phyloP scores from a whole-genome alignment of 371 early-diverging fungal species.

The Actinomortierella ambigua region DNA sequence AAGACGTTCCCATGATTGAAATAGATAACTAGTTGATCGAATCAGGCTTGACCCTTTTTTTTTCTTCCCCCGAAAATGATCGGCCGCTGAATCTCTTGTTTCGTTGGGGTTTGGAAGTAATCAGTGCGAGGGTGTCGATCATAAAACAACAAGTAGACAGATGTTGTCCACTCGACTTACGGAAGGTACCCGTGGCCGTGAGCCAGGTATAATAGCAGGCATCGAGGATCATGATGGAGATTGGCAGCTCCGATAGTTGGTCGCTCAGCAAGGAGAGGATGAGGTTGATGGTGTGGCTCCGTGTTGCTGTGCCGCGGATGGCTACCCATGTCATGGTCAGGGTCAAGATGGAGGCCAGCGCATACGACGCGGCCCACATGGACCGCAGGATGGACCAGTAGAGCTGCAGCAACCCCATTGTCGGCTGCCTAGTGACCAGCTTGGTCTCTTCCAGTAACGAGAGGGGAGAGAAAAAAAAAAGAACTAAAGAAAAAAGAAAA shows the following conservation, averaged over 20 bases:
- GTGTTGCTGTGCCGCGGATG: constrained; percentile 14
- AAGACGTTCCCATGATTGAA: too few species aligned
- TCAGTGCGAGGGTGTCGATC: neutral
- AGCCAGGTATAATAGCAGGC: constrained; percentile 21
- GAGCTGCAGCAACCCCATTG: neutral
- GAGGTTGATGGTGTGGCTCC: constrained; percentile 14
- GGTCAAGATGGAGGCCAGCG: constrained; percentile 7
- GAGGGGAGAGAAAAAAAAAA: too few species aligned
- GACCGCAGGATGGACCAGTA: constrained; percentile 11
- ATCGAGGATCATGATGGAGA: constrained; percentile 14
- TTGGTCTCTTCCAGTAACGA: too few species aligned
- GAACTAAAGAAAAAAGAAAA: too few species aligned
- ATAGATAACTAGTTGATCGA: too few species aligned
- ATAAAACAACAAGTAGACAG: neutral
- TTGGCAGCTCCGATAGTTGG: constrained; percentile 30
- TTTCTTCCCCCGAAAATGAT: too few species aligned
- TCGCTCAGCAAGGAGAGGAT: constrained; percentile 16
- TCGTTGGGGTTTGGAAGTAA: neutral
- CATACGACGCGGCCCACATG: constrained; percentile 24
- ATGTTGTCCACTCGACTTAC: constrained; percentile 11
- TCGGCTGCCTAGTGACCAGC: too few species aligned
- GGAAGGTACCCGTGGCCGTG: constrained; percentile 23
- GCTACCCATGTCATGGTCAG: constrained; percentile 16
- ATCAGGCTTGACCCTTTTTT: too few species aligned
- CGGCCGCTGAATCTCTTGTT: neutral